These are phyloP conservation scores for Candida dubliniensis DNA, from an alignment of 1,139 yeast species.

Conservation along the genomic window DNA sequence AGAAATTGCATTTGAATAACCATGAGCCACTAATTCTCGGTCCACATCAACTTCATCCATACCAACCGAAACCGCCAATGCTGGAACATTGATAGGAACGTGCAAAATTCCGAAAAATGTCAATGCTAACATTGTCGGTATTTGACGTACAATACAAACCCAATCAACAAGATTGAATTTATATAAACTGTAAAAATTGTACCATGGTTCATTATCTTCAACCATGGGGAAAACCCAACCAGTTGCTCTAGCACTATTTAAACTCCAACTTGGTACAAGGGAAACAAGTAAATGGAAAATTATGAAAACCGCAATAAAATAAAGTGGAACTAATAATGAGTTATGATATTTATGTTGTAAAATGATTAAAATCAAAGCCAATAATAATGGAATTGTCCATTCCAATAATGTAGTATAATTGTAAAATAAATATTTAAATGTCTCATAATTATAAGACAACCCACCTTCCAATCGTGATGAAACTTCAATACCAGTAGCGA, in stretches of 20 bases:
- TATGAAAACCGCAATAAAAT: constrained; percentile 69
- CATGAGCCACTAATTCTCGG: constrained; percentile 92
- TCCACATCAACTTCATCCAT: constrained; percentile 89
- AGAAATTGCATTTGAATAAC: constrained; percentile 83
- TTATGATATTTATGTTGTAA: constrained; percentile 68
- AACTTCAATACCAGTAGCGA: constrained; percentile 90
- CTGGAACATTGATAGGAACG: constrained; percentile 97
- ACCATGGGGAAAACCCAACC: constrained; percentile 88
- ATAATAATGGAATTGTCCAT: constrained; percentile 69
- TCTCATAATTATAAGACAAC: constrained; percentile 59
- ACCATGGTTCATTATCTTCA: constrained; percentile 79
- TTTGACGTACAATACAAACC: constrained; percentile 61
- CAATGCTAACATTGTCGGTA: constrained; percentile 93
- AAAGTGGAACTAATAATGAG: constrained; percentile 78
- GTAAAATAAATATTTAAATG: constrained; percentile 48
- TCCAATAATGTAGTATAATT: constrained; percentile 49
- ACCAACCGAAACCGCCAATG: constrained; percentile 86
- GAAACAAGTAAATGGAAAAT: constrained; percentile 68
- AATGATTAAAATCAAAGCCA: constrained; percentile 59
- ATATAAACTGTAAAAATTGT: constrained; percentile 73
- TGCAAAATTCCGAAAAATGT: constrained; percentile 94
- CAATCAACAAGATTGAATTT: constrained; percentile 72
- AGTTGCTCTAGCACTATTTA: constrained; percentile 57
- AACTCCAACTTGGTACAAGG: constrained; percentile 62
- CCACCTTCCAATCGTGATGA: constrained; percentile 78